Evolutionary conservation across 2,329 filamentous ascomycete species (phyloP).

Genomic region (Pyricularia sp.): DNA sequence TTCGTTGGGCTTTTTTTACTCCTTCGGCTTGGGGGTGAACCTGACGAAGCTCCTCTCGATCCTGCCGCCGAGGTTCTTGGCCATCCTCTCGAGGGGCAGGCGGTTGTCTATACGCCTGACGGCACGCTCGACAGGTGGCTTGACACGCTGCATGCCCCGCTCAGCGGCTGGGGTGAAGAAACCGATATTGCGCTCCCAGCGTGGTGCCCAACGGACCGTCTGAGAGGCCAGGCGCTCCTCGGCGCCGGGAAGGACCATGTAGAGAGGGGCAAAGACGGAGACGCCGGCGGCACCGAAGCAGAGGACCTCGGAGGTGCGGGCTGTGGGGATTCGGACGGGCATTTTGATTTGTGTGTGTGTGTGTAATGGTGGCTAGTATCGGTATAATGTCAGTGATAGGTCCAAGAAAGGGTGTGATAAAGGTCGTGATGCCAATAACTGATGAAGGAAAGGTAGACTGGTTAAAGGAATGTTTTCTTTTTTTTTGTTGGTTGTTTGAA

Average conservation of each 20-base stretch:
- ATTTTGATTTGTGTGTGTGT: constrained; percentile 17
- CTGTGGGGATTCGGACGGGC: constrained; percentile 37
- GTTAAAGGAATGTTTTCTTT: neutral
- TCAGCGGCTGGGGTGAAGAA: constrained; percentile 36
- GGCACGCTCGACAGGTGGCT: constrained; percentile 31
- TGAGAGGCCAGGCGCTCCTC: constrained; percentile 40
- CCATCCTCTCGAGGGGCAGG: constrained; percentile 37
- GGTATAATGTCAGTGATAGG: neutral
- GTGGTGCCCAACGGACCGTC: constrained; percentile 44
- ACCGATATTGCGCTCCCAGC: constrained; percentile 45
- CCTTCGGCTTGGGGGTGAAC: constrained; percentile 6
- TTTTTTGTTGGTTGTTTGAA: neutral
- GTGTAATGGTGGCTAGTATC: neutral
- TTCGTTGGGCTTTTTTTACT: neutral
- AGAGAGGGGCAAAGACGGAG: constrained; percentile 40
- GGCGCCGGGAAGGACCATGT: constrained; percentile 42
- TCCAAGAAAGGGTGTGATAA: neutral
- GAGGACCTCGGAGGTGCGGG: constrained; percentile 34
- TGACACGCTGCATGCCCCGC: constrained; percentile 32
- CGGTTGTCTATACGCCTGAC: constrained; percentile 32
- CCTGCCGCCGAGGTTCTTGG: constrained; percentile 31
- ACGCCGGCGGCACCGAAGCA: constrained; percentile 41
- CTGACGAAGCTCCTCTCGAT: constrained; percentile 33
- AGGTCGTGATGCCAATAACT: neutral
- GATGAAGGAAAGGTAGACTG: neutral